Evolutionary conservation across 2,329 filamentous ascomycete genomes (phyloP), one percentile per base, ranked within the genome.

Genomic region (Penicillium occitanis): DNA sequence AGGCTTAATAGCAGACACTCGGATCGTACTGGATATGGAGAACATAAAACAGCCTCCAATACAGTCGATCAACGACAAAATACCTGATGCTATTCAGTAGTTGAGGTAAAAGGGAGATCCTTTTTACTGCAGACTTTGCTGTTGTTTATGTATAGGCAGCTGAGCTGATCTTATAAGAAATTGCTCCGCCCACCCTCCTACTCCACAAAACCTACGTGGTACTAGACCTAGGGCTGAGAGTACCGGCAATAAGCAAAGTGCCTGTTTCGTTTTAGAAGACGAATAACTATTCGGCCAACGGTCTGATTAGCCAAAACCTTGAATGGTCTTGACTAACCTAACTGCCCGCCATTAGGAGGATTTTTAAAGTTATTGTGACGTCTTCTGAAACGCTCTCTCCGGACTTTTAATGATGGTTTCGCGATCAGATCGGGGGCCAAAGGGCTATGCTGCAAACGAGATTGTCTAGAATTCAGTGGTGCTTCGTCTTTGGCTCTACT

Each of bases 381-480:
- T n/a, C 33, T 42, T 51, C 46, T 62, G 60, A 62, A 61, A 62
- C 60, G n/a, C 5, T 51, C 17, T 42, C 46, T 50, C 30, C 46
- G 46, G 33, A 46, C 22, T 62, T 62, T 62, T 2, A 48, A n/a
- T 5, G 7, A n/a, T 33, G 22, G 25, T 33, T 46, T 17, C 1
- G 7, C 25, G 17, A 37, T 37, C 17, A 22, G 33, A 61, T 8
- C 28, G 59, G 60, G 60, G 60, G 44, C 60, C 44, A 62, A 62
- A 53, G 5, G 25, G 17, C 2, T 1, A 61, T n/a, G 40, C 14
- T 44, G 57, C 10, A 28, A 58, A 55, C n/a, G 51, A 37, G 17
- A n/a, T 55, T 13, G 17, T 55, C 10, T 19, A 25, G n/a, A 37
- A 57, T 25, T n/a, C 13, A 30, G 51, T 5, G 8, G n/a, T 11